A percentile compares a stretch with the other conserved stretches of the same genome.
Evolutionary conservation across 257 asterid genomes (phyloP).

Genomic region (Fraxinus quadrangulata): DNA sequence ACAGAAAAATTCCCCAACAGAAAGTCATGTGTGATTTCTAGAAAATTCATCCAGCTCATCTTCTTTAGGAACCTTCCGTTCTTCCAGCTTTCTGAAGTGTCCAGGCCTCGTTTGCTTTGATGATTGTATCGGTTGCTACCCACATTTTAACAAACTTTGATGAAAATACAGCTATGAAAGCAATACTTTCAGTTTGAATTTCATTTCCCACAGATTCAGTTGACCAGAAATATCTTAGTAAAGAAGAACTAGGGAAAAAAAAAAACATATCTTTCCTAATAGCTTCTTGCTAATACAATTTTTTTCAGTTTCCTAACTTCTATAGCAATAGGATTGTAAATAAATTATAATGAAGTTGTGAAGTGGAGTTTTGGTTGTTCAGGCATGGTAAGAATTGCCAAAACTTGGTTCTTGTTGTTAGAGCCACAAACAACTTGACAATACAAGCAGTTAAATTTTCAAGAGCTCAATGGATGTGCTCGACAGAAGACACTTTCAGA

Average conservation of each 20-base stretch:
- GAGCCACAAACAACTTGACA: conserved; percentile 3
- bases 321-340: background rate
- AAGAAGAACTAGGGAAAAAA: background rate
- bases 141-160: too few relatives aligned
- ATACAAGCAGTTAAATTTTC: background rate
- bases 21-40: too few relatives aligned
- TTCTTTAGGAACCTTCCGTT: too few relatives aligned
- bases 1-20: too few relatives aligned
- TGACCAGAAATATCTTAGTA: conserved; percentile 2
- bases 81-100: too few relatives aligned
- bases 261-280: background rate
- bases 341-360: background rate
- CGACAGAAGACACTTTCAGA: background rate
- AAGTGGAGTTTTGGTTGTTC: background rate
- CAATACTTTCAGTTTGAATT: background rate
- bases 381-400: background rate
- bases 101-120: too few relatives aligned
- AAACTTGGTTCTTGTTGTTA: background rate
- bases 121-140: too few relatives aligned
- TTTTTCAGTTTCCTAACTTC: background rate
- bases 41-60: too few relatives aligned
- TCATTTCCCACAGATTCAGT: conserved; percentile 1
- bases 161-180: background rate
- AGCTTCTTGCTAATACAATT: background rate
- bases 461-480: background rate